These are phyloP conservation scores for Hypoxylon subgilvum DNA, from an alignment of 495 filamentous ascomycete species.

Conservation along the genomic window DNA sequence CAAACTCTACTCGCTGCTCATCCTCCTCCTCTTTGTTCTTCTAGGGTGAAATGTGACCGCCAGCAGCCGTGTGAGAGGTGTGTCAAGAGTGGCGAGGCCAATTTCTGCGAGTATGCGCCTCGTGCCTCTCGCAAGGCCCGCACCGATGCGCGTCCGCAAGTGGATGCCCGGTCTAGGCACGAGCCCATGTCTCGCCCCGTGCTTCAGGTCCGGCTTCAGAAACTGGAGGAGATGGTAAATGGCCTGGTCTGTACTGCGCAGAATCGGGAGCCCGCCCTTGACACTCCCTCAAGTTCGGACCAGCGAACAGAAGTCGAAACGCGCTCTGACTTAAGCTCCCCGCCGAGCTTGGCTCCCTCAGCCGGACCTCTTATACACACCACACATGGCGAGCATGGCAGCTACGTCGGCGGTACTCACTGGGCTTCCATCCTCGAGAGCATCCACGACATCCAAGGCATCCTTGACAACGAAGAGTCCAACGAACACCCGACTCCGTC, in stretches of 20 bases:
- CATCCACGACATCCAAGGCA: slow-evolving; percentile 44
- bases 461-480: slow-evolving; percentile 40
- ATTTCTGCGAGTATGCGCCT: slow-evolving; percentile 50
- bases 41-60: slow-evolving; percentile 54
- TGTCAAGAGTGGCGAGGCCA: slow-evolving; percentile 47
- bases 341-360: slow-evolving; percentile 27
- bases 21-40: slow-evolving; percentile 19
- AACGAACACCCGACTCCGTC: slow-evolving; percentile 37
- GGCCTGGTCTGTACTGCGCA: slow-evolving; percentile 42
- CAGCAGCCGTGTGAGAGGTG: slow-evolving; percentile 53
- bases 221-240: slow-evolving; percentile 57
- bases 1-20: slow-evolving; percentile 4
- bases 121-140: slow-evolving; percentile 44
- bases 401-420: slow-evolving; percentile 55
- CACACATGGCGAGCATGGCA: slow-evolving; percentile 34
- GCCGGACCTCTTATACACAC: slow-evolving; percentile 32
- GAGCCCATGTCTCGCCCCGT: slow-evolving; percentile 41
- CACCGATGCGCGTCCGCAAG: slow-evolving; percentile 34
- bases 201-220: slow-evolving; percentile 52
- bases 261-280: slow-evolving; percentile 25
- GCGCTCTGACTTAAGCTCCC: slow-evolving; percentile 32
- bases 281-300: slow-evolving; percentile 33
- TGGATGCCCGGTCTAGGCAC: slow-evolving; percentile 32
- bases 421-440: slow-evolving; percentile 58
- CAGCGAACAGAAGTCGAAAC: slow-evolving; percentile 28